Conservation (phyloP, 192 early-diverging fungal genomes). For the Helicostylum pulchrum region DNA sequence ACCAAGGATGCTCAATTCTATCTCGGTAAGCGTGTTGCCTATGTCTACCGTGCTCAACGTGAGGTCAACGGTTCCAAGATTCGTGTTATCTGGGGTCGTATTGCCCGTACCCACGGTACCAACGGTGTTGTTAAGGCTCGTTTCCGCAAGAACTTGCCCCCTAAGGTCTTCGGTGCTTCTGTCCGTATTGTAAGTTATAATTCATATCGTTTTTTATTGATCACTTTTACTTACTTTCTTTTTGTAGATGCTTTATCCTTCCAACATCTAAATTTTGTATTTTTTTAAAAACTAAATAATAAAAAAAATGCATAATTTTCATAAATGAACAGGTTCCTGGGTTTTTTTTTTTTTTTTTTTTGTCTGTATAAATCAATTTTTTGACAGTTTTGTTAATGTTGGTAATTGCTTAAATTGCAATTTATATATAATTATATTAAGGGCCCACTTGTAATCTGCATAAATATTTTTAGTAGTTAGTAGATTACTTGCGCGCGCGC, state of each 20-base stretch:
- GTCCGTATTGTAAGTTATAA: conserved; percentile 82
- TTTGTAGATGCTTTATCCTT: conserved; percentile 92
- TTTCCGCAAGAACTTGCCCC: conserved; percentile 96
- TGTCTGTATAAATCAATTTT: too few species aligned
- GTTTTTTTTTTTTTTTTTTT: too few species aligned
- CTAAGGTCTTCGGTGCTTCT: conserved; percentile 87
- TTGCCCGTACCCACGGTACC: conserved; percentile 94
- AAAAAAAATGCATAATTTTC: conserved; percentile 1
- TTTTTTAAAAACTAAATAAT: not conserved
- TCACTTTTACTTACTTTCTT: conserved; percentile 6
- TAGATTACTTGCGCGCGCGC: too few species aligned
- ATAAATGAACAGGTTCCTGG: not conserved
- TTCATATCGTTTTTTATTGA: not conserved
- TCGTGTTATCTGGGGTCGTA: conserved; percentile 97
- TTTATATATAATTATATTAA: too few species aligned
- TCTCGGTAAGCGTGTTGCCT: conserved; percentile 97
- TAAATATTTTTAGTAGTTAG: too few species aligned
- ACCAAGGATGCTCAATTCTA: conserved; percentile 93
- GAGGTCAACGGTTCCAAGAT: conserved; percentile 86
- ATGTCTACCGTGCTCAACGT: conserved; percentile 93
- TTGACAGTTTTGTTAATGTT: too few species aligned
- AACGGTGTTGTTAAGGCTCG: conserved; percentile 95
- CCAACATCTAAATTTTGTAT: conserved; percentile 43
- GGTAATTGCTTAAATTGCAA: too few species aligned
- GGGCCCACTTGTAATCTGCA: too few species aligned